These are phyloP conservation scores for Neoarthrinium moseri DNA, from an alignment of 2,329 filamentous ascomycete genomes.

Conservation along the genomic window DNA sequence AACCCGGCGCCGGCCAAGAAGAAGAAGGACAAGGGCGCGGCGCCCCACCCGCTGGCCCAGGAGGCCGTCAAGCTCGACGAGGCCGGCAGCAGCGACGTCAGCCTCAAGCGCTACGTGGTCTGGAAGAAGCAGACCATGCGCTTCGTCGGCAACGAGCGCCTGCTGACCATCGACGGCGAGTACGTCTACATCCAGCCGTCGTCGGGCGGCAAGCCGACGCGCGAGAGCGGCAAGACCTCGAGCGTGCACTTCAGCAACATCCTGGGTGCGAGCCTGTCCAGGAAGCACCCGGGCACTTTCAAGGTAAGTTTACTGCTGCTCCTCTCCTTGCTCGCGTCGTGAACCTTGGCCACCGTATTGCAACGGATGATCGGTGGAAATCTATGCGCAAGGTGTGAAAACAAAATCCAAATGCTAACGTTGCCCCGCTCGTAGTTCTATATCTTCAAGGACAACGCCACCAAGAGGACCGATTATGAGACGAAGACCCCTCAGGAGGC, in stretches of 20 bases:
- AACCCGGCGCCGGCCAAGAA: constrained; percentile 40
- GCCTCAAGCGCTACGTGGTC: constrained; percentile 76
- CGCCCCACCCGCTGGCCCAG: constrained; percentile 66
- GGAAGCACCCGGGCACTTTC: constrained; percentile 78
- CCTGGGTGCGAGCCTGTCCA: constrained; percentile 76
- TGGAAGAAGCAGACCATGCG: constrained; percentile 82
- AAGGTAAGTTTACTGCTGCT: constrained; percentile 52
- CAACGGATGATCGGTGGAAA: not conserved
- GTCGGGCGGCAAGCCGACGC: constrained; percentile 62
- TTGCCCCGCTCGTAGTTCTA: constrained; percentile 55
- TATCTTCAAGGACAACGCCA: constrained; percentile 73
- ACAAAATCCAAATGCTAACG: too few species aligned
- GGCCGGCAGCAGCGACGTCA: constrained; percentile 48
- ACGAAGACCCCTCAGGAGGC: constrained; percentile 71
- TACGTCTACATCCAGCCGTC: constrained; percentile 83
- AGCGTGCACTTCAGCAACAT: constrained; percentile 82
- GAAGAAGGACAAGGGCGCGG: constrained; percentile 55
- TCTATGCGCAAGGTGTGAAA: not conserved
- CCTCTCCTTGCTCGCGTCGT: not conserved
- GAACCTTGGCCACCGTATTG: too few species aligned
- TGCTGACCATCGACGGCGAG: constrained; percentile 79
- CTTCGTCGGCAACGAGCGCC: constrained; percentile 73
- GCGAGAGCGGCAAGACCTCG: constrained; percentile 69
- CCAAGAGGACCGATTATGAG: constrained; percentile 83
- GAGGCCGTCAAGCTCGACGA: constrained; percentile 61